Evolutionary conservation across 805 yeast genomes (phyloP).

Genomic region (Hanseniaspora taiwanica): DNA sequence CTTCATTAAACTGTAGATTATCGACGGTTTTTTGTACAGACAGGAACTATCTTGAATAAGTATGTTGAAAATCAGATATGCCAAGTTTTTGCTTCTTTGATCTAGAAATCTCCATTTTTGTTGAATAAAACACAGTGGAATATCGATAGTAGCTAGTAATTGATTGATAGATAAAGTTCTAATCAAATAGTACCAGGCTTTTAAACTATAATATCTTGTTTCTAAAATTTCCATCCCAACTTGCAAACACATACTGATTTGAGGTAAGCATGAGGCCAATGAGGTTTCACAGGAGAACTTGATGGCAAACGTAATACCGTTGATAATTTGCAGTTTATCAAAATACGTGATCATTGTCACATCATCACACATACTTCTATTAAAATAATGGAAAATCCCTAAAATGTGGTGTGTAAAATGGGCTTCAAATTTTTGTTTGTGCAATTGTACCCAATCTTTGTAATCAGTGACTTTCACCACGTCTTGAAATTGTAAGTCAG

Average conservation of each 20-base stretch:
- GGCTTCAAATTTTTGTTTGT: constrained; percentile 23
- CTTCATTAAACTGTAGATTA: constrained; percentile 1
- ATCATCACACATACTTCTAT: constrained; percentile 64
- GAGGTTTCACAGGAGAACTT: constrained; percentile 34
- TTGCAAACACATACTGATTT: constrained; percentile 74
- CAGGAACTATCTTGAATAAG: constrained; percentile 11
- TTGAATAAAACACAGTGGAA: constrained; percentile 57
- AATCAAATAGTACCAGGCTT: constrained; percentile 56
- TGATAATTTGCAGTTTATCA: constrained; percentile 56
- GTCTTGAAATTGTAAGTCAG: constrained; percentile 8
- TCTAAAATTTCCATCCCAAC: constrained; percentile 55
- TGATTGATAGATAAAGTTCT: constrained; percentile 41
- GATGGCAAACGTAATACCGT: constrained; percentile 61
- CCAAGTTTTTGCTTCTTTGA: constrained; percentile 34
- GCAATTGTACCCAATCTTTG: constrained; percentile 15
- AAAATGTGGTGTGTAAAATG: constrained; percentile 48
- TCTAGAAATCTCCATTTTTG: constrained; percentile 51
- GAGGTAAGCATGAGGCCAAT: constrained; percentile 63
- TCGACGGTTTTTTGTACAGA: neutral
- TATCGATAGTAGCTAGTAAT: constrained; percentile 55
- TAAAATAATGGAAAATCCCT: constrained; percentile 66
- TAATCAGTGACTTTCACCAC: constrained; percentile 10
- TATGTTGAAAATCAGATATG: constrained; percentile 31
- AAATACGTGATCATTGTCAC: constrained; percentile 59
- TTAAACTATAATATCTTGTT: constrained; percentile 46